These are phyloP conservation scores for Lindgomyces ingoldianus DNA, from an alignment of 495 filamentous ascomycete genomes.

Conservation along the genomic window DNA sequence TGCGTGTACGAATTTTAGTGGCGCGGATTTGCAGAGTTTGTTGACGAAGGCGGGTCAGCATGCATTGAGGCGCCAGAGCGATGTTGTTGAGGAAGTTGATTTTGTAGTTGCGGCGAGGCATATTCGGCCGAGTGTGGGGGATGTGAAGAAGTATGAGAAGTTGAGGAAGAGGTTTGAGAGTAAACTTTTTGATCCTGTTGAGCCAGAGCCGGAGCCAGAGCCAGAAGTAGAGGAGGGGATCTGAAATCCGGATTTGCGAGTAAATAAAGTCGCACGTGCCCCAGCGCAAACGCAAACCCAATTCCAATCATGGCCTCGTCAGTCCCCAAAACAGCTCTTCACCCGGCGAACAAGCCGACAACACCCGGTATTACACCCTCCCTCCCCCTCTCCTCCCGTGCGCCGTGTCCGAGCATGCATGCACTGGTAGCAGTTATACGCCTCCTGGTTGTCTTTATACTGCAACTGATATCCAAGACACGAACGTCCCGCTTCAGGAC, in stretches of 20 bases:
- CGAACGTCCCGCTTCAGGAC: neutral
- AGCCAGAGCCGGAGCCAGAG: neutral
- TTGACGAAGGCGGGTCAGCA: slow-evolving; percentile 74
- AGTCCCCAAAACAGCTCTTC: neutral
- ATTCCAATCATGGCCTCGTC: neutral
- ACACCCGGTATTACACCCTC: neutral
- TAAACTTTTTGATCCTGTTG: slow-evolving; percentile 6
- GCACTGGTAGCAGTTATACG: slow-evolving; percentile 15
- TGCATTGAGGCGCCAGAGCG: slow-evolving; percentile 61
- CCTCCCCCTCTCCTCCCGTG: neutral
- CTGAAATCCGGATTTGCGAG: neutral
- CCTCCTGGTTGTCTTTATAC: slow-evolving; percentile 16
- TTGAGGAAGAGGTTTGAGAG: slow-evolving; percentile 48
- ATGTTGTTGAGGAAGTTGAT: slow-evolving; percentile 54
- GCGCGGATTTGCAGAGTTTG: slow-evolving; percentile 82
- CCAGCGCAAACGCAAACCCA: too few species aligned
- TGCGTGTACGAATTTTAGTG: slow-evolving; percentile 80
- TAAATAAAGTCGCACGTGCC: neutral
- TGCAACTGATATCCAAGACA: neutral
- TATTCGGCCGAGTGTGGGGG: slow-evolving; percentile 78
- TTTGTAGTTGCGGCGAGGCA: slow-evolving; percentile 72
- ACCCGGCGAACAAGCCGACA: neutral
- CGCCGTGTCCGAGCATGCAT: neutral
- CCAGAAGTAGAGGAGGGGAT: neutral
- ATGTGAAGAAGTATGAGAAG: slow-evolving; percentile 68